phyloP scores from a whole-genome alignment of 768 basidiomycete species.

The Mycena maculata region DNA sequence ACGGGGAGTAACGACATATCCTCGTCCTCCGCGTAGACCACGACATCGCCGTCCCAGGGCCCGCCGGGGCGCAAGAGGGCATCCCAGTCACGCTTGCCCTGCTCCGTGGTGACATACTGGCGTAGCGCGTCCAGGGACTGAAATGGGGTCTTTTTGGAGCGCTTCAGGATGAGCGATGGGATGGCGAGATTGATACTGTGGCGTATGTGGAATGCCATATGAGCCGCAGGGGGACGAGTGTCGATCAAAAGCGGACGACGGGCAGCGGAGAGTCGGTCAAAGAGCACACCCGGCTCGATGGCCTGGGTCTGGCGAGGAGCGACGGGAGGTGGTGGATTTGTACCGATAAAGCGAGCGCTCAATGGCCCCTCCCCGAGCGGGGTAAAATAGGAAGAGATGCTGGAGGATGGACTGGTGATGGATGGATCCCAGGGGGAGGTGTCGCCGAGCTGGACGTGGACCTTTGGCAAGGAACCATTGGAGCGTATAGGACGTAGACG shows the following conservation, averaged over 20 bases:
- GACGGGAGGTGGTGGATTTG: conserved; percentile 32
- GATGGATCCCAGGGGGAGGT: conserved; percentile 32
- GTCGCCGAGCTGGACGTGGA: conserved; percentile 47
- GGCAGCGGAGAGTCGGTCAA: conserved; percentile 59
- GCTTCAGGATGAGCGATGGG: conserved; percentile 90
- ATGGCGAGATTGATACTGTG: conserved; percentile 88
- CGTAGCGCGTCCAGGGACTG: conserved; percentile 75
- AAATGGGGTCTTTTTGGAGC: conserved; percentile 79
- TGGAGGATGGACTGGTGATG: conserved; percentile 33
- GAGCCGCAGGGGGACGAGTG: conserved; percentile 77
- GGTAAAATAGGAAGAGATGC: conserved; percentile 32
- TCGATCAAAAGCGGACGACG: conserved; percentile 81
- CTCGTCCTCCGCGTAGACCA: conserved; percentile 85
- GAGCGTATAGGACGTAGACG: conserved; percentile 82
- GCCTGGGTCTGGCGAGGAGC: conserved; percentile 47
- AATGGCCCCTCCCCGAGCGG: conserved; percentile 37
- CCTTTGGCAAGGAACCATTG: conserved; percentile 61
- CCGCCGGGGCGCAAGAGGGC: conserved; percentile 59
- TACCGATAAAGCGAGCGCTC: conserved; percentile 43
- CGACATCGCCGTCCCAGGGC: conserved; percentile 79
- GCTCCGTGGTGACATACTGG: conserved; percentile 85
- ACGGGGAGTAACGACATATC: conserved; percentile 77
- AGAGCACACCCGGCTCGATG: conserved; percentile 60
- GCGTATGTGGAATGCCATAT: conserved; percentile 71
- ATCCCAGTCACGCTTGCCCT: conserved; percentile 80